Conservation (phyloP, 2,329 filamentous ascomycete species). For the Botrytis galanthina region DNA sequence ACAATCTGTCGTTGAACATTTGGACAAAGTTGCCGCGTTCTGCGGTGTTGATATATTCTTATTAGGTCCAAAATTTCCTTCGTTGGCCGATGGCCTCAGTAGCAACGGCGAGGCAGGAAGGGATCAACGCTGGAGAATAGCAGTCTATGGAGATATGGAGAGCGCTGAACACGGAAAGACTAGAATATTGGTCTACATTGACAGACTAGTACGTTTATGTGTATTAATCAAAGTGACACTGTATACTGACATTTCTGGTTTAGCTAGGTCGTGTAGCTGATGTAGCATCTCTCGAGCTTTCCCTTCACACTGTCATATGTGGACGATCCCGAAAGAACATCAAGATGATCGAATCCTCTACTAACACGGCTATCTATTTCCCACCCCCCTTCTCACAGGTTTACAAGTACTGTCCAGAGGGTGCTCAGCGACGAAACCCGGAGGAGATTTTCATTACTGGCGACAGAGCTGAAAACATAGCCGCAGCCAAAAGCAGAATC, state of each 20-base stretch:
- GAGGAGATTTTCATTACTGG: conserved; percentile 95
- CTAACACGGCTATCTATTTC: conserved; percentile 97
- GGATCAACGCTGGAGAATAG: conserved; percentile 86
- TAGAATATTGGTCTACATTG: conserved; percentile 92
- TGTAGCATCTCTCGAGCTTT: conserved; percentile 76
- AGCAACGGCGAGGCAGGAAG: conserved; percentile 74
- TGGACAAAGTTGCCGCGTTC: conserved; percentile 82
- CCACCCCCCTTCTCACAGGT: conserved; percentile 89
- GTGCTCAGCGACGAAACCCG: conserved; percentile 76
- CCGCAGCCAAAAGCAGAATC: conserved; percentile 85
- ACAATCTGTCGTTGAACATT: conserved; percentile 73
- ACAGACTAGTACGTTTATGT: conserved; percentile 43
- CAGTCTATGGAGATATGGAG: conserved; percentile 93
- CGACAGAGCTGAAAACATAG: conserved; percentile 78
- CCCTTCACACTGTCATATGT: conserved; percentile 87
- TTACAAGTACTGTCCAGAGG: conserved; percentile 83
- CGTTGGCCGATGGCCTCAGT: conserved; percentile 67
- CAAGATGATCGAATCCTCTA: conserved; percentile 93
- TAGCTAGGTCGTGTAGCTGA: conserved; percentile 75
- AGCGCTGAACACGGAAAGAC: conserved; percentile 97
- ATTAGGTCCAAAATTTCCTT: conserved; percentile 82
- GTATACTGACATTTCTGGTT: conserved; percentile 39
- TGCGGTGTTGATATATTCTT: conserved; percentile 97
- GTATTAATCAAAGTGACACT: conserved; percentile 7
- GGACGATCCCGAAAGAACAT: conserved; percentile 95